Conservation (phyloP, 208 protist genomes). For the Willaertia magna region DNA sequence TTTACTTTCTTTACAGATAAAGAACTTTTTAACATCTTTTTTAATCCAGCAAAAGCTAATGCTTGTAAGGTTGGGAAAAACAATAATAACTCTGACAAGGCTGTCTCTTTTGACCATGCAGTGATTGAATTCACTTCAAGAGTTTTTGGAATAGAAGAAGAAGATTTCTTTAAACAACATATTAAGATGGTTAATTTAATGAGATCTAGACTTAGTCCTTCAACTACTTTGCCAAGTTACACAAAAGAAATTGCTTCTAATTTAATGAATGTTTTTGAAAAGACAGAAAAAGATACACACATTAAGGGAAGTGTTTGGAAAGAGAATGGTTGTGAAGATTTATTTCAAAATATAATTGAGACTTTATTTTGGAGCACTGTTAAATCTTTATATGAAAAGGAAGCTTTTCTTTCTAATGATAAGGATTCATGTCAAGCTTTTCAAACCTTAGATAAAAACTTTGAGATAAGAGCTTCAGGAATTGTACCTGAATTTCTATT, state of each 20-base stretch:
- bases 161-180: neutral
- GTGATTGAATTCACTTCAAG: neutral
- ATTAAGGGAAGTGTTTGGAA: neutral
- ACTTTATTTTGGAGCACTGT: neutral
- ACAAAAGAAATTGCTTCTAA: neutral
- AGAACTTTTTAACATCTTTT: neutral
- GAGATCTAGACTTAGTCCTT: neutral
- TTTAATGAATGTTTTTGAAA: neutral
- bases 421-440: neutral
- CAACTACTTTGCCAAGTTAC: neutral
- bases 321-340: neutral
- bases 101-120: neutral
- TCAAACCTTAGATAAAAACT: neutral
- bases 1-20: neutral
- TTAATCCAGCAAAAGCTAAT: neutral
- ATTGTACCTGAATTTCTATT: neutral
- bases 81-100: neutral
- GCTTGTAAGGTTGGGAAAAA: neutral
- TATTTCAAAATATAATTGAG: neutral
- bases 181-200: neutral
- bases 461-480: neutral
- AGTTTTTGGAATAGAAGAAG: neutral
- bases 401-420: neutral
- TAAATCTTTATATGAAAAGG: neutral
- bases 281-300: neutral